Evolutionary conservation across 257 asterid species (phyloP).

Genomic region (Forsythia suspensa): DNA sequence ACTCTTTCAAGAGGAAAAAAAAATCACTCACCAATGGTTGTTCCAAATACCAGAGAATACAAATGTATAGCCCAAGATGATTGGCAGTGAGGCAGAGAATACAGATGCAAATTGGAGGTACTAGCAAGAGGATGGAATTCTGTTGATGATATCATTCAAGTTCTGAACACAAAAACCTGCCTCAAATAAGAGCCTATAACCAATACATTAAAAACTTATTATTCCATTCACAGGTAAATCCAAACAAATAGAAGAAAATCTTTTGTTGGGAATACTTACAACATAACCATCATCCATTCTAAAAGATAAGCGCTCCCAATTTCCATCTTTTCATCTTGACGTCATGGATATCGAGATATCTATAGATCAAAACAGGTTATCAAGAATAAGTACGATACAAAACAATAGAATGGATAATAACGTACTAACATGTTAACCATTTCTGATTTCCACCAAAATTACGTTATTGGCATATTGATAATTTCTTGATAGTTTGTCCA

Average conservation of each 20-base stretch:
- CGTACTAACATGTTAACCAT: background rate
- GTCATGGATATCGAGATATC: conserved; percentile 97
- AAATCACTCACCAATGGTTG: too few relatives aligned
- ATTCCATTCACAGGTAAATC: conserved; percentile 4
- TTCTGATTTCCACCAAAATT: background rate
- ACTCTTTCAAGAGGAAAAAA: too few relatives aligned
- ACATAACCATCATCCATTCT: conserved; percentile 99
- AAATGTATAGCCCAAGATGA: background rate
- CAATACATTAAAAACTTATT: background rate
- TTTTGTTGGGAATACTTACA: conserved; percentile 47
- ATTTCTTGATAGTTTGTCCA: background rate
- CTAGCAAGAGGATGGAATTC: background rate
- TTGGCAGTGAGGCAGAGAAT: background rate
- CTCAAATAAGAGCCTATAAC: background rate
- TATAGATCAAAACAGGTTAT: conserved; percentile 15
- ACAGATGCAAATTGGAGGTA: background rate
- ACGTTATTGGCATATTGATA: background rate
- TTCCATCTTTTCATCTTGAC: conserved; percentile 86
- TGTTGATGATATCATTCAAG: background rate
- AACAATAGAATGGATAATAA: background rate
- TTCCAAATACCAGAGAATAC: too few relatives aligned
- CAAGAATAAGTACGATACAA: background rate
- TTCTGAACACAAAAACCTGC: background rate
- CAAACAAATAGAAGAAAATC: background rate
- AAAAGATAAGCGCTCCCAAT: conserved; percentile 98